Evolutionary conservation across 2,329 filamentous ascomycete genomes (phyloP), one percentile per base, ranked within the genome.

Genomic region (Scytalidium lignicola): DNA sequence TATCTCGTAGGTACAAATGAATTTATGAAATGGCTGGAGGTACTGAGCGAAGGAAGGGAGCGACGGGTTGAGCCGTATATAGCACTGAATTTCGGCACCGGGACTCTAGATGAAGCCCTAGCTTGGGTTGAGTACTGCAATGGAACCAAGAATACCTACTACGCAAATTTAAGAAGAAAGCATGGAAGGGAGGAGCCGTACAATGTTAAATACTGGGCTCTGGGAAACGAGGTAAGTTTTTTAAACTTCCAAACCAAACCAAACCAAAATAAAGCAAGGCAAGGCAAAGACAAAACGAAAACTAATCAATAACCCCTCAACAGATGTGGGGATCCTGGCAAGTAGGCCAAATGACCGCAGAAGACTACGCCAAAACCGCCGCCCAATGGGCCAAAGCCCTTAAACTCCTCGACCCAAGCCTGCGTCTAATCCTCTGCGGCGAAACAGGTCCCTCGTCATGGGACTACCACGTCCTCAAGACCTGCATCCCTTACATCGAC

Each of bases 101-200:
- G 76, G 46, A 67, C 57, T 15, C 55, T 65, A n/a, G 53, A 55
- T n/a, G 79, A 79, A 66, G 75, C 71, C 2, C 74, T 90, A 41
- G 85, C 75, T 9, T 91, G 87, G 88, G 71, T 91, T 28, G 87
- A 91, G 64, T 92, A 91, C 72, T 91, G 88, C 73, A 91, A 91
- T 70, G 82, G 81, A 2, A 78, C 75, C 26, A 73, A 76, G 48
- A 78, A 90, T 67, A 90, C 85, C 15, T 78, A 90, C 73, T 91
- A 88, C 64, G 87, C 88, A 51, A 90, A 90, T 63, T 73, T 90
- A 47, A 82, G 88, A 19, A 78, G 87, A 13, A 74, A 83, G 58
- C 84, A 91, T 66, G 87, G 87, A 19, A 83, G 79, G 28, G 74
- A 83, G 44, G 78, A 88, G 68, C 88, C 88, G 7, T 90, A 90